These are phyloP conservation scores for Cryomyces antarcticus DNA, from an alignment of 495 filamentous ascomycete genomes.

Conservation along the genomic window DNA sequence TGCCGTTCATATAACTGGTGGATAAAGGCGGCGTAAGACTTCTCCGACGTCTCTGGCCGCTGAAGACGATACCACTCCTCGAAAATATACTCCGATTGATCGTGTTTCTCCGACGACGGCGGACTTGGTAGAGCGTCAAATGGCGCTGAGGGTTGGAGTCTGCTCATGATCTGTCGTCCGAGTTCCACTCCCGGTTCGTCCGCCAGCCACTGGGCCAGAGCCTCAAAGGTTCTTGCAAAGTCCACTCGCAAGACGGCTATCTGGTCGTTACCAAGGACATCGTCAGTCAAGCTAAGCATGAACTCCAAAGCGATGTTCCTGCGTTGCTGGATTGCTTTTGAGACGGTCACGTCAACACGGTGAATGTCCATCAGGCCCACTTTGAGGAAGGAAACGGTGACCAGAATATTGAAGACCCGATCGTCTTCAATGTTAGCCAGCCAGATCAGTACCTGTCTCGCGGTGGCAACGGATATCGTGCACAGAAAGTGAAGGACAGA, in stretches of 20 bases:
- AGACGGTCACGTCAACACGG: slow-evolving; percentile 56
- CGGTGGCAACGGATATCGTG: slow-evolving; percentile 50
- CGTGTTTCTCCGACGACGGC: slow-evolving; percentile 26
- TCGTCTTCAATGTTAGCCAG: slow-evolving; percentile 51
- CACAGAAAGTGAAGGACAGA: slow-evolving; percentile 65
- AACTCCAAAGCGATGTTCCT: slow-evolving; percentile 53
- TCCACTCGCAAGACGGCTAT: slow-evolving; percentile 63
- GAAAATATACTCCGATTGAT: slow-evolving; percentile 86
- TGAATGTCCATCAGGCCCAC: slow-evolving; percentile 54
- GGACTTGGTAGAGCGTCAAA: slow-evolving; percentile 12
- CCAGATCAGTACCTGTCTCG: slow-evolving; percentile 52
- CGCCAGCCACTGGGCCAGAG: slow-evolving; percentile 59
- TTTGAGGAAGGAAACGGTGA: slow-evolving; percentile 59
- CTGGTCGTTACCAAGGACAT: slow-evolving; percentile 53
- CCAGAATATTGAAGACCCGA: slow-evolving; percentile 54
- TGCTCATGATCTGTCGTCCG: slow-evolving; percentile 48
- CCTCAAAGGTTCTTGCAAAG: slow-evolving; percentile 59
- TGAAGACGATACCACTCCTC: slow-evolving; percentile 81
- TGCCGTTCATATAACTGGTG: slow-evolving; percentile 58
- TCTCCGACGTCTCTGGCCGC: slow-evolving; percentile 48
- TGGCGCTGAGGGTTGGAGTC: slow-evolving; percentile 26
- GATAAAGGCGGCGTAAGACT: slow-evolving; percentile 55
- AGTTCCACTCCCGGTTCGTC: slow-evolving; percentile 46
- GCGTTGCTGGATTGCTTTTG: slow-evolving; percentile 46
- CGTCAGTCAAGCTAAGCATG: slow-evolving; percentile 52